Evolutionary conservation across 768 basidiomycete species (phyloP).

Genomic region (Rhizopogon vinicolor): DNA sequence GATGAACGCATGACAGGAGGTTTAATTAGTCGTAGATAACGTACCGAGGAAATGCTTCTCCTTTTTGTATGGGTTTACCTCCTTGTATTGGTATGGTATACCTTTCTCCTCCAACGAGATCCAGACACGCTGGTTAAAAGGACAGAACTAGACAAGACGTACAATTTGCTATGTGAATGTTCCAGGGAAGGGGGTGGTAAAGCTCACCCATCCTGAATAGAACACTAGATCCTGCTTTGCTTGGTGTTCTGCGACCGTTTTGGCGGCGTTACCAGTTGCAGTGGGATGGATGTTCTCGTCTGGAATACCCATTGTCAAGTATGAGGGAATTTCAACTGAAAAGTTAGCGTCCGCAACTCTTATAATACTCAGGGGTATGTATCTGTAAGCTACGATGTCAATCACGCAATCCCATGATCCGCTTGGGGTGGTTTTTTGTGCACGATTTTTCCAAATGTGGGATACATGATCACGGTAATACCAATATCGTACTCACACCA

Average conservation of each 20-base stretch:
- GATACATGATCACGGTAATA: constrained; percentile 10
- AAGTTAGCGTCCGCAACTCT: not conserved
- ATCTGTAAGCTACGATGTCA: not conserved
- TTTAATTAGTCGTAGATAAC: constrained; percentile 2
- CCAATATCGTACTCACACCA: constrained; percentile 9
- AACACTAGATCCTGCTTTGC: constrained; percentile 52
- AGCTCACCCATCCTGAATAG: constrained; percentile 54
- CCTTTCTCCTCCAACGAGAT: constrained; percentile 62
- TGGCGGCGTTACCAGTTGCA: constrained; percentile 52
- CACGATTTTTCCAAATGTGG: not conserved
- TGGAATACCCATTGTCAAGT: constrained; percentile 33
- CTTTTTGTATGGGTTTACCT: constrained; percentile 70
- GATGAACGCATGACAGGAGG: not conserved
- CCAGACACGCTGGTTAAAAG: constrained; percentile 60
- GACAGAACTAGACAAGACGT: constrained; percentile 40
- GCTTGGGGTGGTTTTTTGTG: not conserved
- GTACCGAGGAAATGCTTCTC: constrained; percentile 50
- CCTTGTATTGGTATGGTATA: constrained; percentile 63
- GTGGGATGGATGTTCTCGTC: constrained; percentile 52
- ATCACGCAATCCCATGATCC: too few relatives aligned
- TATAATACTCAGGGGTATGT: constrained; percentile 2
- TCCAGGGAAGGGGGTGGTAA: not conserved
- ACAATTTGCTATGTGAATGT: not conserved
- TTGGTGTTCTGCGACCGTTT: constrained; percentile 49
- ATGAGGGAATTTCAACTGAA: not conserved